A percentile compares a stretch with the other conserved stretches of the same genome.
Evolutionary conservation across 768 basidiomycete species (phyloP).

Genomic region (Crassisporium funariophilum): DNA sequence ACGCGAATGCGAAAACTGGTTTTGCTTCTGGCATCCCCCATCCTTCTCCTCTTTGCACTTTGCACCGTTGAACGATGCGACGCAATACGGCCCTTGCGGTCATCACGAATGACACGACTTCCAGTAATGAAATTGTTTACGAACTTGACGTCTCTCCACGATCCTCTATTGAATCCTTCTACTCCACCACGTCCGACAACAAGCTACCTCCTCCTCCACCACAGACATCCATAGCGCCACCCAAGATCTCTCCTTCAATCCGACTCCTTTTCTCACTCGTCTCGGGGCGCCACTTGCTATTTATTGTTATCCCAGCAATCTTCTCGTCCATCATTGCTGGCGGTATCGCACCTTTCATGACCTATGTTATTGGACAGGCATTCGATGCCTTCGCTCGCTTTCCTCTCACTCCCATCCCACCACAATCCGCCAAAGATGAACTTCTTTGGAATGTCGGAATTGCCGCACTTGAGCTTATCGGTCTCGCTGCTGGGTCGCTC

Average conservation of each 20-base stretch:
- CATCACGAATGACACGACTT: no score
- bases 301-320: constrained; percentile 66
- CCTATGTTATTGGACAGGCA: constrained; percentile 72
- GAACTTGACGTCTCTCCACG: constrained; percentile 8
- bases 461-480: constrained; percentile 67
- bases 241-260: constrained; percentile 47
- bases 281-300: constrained; percentile 53
- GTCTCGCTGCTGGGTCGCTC: constrained; percentile 65
- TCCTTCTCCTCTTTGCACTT: no score
- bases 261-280: constrained; percentile 69
- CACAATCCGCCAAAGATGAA: constrained; percentile 43
- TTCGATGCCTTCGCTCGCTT: constrained; percentile 68
- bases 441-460: constrained; percentile 61
- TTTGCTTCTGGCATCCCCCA: no score
- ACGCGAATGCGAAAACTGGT: no score
- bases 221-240: not conserved
- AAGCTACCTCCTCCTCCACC: not conserved
- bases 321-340: constrained; percentile 64
- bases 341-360: constrained; percentile 85
- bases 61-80: no score
- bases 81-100: no score
- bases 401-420: constrained; percentile 31
- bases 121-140: no score
- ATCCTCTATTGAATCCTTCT: constrained; percentile 8
- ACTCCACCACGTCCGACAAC: not conserved